phyloP scores from a whole-genome alignment of 2,329 filamentous ascomycete genomes.

The Cryphonectria radicalis region DNA sequence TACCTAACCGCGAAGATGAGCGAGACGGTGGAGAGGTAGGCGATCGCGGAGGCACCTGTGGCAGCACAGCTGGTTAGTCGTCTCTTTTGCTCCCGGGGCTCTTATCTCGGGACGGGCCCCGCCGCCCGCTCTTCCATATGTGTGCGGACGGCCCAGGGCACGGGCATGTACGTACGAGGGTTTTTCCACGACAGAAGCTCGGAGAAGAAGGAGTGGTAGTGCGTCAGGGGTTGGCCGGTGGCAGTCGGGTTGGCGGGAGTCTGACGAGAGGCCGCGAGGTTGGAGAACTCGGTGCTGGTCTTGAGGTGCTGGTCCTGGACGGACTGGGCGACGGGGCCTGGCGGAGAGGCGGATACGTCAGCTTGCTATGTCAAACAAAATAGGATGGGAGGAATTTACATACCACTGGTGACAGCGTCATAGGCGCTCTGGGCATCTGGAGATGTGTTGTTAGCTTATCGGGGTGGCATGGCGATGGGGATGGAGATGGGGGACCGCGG shows the following conservation, averaged over 20 bases:
- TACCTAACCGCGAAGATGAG: conserved; percentile 68
- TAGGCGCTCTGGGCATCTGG: conserved; percentile 56
- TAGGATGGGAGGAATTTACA: not conserved
- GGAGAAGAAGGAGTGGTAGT: conserved; percentile 73
- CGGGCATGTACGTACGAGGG: conserved; percentile 56
- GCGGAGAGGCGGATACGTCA: conserved; percentile 17
- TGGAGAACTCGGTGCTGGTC: conserved; percentile 60
- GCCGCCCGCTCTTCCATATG: not conserved
- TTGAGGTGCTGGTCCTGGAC: conserved; percentile 60
- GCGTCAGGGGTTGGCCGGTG: conserved; percentile 66
- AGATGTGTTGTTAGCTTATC: conserved; percentile 39
- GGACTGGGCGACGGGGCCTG: conserved; percentile 64
- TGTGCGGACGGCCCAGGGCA: not conserved
- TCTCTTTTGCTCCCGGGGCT: not conserved
- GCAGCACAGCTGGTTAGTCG: conserved; percentile 34
- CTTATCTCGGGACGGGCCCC: not conserved
- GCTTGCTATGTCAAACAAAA: not conserved
- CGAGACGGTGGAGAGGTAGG: conserved; percentile 61
- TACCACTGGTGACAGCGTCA: conserved; percentile 54
- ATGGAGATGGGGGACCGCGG: conserved; percentile 3
- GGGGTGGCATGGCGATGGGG: conserved; percentile 30
- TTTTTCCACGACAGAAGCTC: conserved; percentile 73
- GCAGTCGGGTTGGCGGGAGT: conserved; percentile 58
- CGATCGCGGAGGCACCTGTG: conserved; percentile 66
- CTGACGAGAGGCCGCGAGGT: conserved; percentile 60